Evolutionary conservation across 2,329 filamentous ascomycete species (phyloP).

Genomic region (Ceratocystis destructans): DNA sequence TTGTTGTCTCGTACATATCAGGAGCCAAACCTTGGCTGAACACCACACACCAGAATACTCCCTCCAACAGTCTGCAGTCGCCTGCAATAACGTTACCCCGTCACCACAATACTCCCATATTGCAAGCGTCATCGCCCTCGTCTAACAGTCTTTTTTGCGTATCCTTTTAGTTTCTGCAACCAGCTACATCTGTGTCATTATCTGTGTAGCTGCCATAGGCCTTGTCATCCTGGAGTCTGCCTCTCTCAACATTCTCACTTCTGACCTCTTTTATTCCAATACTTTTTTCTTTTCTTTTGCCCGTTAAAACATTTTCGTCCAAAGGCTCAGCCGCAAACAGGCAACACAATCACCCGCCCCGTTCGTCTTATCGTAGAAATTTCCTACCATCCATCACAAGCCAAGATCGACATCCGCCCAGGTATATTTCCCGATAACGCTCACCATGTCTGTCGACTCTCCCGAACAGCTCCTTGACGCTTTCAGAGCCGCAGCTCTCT

Average conservation of each 20-base stretch:
- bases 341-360: not conserved
- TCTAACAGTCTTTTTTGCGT: not conserved
- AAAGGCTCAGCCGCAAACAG: not conserved
- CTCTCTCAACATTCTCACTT: not conserved
- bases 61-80: too few relatives aligned
- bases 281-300: not conserved
- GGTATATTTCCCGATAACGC: constrained; percentile 19
- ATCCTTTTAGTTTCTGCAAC: not conserved
- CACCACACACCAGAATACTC: not conserved
- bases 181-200: not conserved
- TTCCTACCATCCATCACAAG: not conserved
- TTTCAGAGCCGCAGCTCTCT: constrained; percentile 84
- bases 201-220: not conserved
- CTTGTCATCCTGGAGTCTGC: not conserved
- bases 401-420: not conserved
- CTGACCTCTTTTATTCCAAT: not conserved
- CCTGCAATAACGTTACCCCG: not conserved
- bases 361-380: not conserved
- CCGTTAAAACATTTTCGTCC: not conserved
- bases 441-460: constrained; percentile 26
- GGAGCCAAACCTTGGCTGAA: not conserved
- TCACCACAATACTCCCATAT: not conserved
- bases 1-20: not conserved
- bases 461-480: constrained; percentile 64
- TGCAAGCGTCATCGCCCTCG: not conserved